Evolutionary conservation across 257 asterid species (phyloP).

Genomic region (Penstemon davidsonii): DNA sequence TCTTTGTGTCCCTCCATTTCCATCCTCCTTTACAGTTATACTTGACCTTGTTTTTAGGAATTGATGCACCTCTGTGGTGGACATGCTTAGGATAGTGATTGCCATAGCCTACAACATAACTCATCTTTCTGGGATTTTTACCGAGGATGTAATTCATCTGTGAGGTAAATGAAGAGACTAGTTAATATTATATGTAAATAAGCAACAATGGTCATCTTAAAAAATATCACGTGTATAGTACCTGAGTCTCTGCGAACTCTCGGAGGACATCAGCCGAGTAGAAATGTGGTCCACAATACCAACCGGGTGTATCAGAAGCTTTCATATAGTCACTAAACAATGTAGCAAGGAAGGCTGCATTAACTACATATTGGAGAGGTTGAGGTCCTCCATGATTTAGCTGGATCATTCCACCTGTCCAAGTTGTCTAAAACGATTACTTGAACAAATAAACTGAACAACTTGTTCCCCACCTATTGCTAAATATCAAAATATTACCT

Average conservation of each 20-base stretch:
- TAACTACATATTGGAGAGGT: conserved; percentile 88
- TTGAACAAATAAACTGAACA: neutral
- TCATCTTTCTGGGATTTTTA: conserved; percentile 89
- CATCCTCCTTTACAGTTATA: conserved; percentile 91
- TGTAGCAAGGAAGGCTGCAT: conserved; percentile 89
- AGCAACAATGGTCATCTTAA: neutral
- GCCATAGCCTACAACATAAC: conserved; percentile 89
- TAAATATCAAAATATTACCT: conserved; percentile 43
- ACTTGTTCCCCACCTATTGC: neutral
- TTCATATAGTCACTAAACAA: conserved; percentile 83
- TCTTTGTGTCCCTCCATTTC: conserved; percentile 79
- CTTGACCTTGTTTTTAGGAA: conserved; percentile 75
- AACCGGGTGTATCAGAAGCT: conserved; percentile 94
- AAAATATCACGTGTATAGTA: conserved; percentile 15
- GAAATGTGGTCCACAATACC: conserved; percentile 97
- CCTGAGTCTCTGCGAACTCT: conserved; percentile 89
- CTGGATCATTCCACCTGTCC: conserved; percentile 86
- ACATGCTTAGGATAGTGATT: conserved; percentile 77
- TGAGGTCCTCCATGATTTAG: conserved; percentile 93
- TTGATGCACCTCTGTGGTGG: conserved; percentile 95
- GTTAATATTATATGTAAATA: neutral
- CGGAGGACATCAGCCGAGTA: conserved; percentile 78
- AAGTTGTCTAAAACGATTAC: conserved; percentile 5
- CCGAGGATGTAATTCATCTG: conserved; percentile 93
- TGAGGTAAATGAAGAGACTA: conserved; percentile 6